Evolutionary conservation across 192 early-diverging fungal species (phyloP).

Genomic region (Backusella macrospora): DNA sequence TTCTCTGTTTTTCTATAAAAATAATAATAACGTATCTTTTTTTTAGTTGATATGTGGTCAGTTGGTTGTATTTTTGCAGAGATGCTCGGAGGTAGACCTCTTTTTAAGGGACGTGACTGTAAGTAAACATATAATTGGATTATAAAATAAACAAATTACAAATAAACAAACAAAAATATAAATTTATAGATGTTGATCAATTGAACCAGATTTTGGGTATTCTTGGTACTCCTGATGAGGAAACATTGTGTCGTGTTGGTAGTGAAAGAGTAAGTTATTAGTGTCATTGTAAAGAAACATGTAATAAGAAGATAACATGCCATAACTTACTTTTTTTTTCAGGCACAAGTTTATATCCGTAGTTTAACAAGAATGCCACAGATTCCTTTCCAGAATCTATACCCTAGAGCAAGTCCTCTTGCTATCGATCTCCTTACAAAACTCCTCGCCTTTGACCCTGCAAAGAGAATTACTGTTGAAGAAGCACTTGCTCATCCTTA

Average conservation of each 20-base stretch:
- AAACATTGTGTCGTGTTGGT: conserved; percentile 69
- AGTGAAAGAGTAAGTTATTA: conserved; percentile 57
- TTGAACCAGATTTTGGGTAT: conserved; percentile 87
- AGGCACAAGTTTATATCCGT: conserved; percentile 88
- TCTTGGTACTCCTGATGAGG: conserved; percentile 82
- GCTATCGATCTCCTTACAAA: conserved; percentile 89
- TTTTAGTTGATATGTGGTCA: conserved; percentile 83
- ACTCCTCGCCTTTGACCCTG: conserved; percentile 87
- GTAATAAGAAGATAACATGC: not conserved
- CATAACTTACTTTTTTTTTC: not conserved
- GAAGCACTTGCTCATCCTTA: conserved; percentile 93
- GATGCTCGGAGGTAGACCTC: conserved; percentile 76
- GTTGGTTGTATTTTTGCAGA: conserved; percentile 97
- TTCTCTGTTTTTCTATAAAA: not conserved
- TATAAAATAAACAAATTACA: conserved; percentile 17
- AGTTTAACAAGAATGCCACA: conserved; percentile 83
- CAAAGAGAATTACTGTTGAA: conserved; percentile 87
- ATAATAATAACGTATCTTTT: not conserved
- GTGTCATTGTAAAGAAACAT: not conserved
- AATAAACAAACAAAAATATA: conserved; percentile 29
- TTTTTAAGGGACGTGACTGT: conserved; percentile 90
- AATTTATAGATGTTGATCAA: conserved; percentile 78
- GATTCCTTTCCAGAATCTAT: conserved; percentile 76
- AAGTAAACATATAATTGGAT: conserved; percentile 16
- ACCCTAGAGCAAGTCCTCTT: conserved; percentile 81